Percentiles rank a stretch among this genome's conserved stretches.
These are phyloP conservation scores for Boletus pseudo-olivaceus DNA, from an alignment of 768 basidiomycete species.

Conservation along the genomic window DNA sequence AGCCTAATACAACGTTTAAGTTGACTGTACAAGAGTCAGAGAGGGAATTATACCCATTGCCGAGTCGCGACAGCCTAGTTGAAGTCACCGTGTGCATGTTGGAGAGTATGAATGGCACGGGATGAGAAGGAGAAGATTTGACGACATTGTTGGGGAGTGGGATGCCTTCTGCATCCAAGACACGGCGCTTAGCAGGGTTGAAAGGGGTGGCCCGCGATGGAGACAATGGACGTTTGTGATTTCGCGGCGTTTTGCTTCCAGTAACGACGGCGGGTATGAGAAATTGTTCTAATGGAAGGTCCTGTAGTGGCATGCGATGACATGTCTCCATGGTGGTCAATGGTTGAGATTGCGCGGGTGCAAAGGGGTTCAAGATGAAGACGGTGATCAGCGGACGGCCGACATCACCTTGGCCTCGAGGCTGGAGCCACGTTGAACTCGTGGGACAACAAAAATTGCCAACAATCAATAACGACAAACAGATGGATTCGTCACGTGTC, in stretches of 20 bases:
- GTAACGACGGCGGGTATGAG: conserved; percentile 32
- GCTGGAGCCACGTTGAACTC: not conserved
- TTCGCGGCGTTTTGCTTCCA: conserved; percentile 24
- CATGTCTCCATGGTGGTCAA: conserved; percentile 24
- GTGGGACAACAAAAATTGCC: conserved; percentile 18
- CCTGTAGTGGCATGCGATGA: conserved; percentile 50
- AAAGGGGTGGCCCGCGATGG: conserved; percentile 46
- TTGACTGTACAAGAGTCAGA: conserved; percentile 26
- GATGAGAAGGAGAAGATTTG: conserved; percentile 17
- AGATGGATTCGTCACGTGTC: conserved; percentile 13
- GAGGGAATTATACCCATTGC: conserved; percentile 29
- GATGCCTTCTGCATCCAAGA: conserved; percentile 54
- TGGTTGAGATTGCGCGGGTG: conserved; percentile 4
- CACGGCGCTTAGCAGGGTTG: conserved; percentile 68
- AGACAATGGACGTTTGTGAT: conserved; percentile 61
- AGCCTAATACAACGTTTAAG: conserved; percentile 33
- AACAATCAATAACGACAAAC: conserved; percentile 22
- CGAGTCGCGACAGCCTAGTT: conserved; percentile 31
- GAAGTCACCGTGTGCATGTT: conserved; percentile 26
- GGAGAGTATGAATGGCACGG: conserved; percentile 31
- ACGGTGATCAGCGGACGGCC: conserved; percentile 23
- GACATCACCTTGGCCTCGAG: conserved; percentile 26
- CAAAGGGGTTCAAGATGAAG: conserved; percentile 7
- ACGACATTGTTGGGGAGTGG: conserved; percentile 29
- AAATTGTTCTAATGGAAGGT: conserved; percentile 58